Base-by-base conservation (phyloP, 345 rosid genomes). In the Boechera divaricarpa region DNA sequence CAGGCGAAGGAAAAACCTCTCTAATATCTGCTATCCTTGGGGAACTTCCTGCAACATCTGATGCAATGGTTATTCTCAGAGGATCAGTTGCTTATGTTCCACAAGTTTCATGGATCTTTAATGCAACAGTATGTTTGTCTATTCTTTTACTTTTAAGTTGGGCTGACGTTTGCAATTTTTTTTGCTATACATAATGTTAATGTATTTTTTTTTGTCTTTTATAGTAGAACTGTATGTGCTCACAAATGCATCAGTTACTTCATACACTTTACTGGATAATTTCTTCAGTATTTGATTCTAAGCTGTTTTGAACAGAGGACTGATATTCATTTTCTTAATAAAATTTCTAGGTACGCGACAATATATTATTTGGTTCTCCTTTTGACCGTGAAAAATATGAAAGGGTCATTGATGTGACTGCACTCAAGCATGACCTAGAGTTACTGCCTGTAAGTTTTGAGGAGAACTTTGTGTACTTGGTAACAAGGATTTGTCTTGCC, bases 21-120 rank as follows among this genome's bases (percentile, higher is more conserved):
- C 70, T 90, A 9, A 76, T 82, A 15, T 83, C 87, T 63, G 87
- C 90, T 74, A 86, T 94, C 42, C 89, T 90, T n/a, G 91, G 87
- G 8, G 96, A 91, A 79, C 89, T 91, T 42, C 96, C 96, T 4
- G 87, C 82, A 77, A 85, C 77, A 56, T 79, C 88, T 33, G 93
- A 93, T 63, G 86, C 77, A 7, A 85, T 73, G 42, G 82, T 80
- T 53, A 83, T 77, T 48, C 79, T 68, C 69, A 85, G 83, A 66
- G 98, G 90, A 51, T 79, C 76, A 62, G 85, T 82, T 76, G 92
- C 96, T 72, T 88, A 90, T 79, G 92, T 91, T 29, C 91, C 95
- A 6, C 93, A 93, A 79, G 85, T 88, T 70, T 85, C 97, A 64
- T 93, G 98, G 98, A 86, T 88, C 83, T 94, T 94, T 69, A 94